Conservation (phyloP, 169 alveolate species). For the Hepatocystis sp. region DNA sequence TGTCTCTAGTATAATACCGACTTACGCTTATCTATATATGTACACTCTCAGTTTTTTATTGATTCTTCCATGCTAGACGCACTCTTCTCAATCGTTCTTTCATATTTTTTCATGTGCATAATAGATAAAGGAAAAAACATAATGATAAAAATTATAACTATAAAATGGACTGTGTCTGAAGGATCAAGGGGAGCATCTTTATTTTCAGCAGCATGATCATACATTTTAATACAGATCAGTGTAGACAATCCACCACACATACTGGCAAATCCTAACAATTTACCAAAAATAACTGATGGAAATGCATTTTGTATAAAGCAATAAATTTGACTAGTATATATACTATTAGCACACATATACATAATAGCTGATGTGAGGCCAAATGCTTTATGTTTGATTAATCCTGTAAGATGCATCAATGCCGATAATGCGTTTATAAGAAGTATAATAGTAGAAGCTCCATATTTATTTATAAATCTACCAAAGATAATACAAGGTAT, state of each 20-base stretch:
- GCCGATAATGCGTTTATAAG: conserved; percentile 76
- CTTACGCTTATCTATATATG: no score
- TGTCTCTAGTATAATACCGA: no score
- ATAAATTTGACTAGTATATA: conserved; percentile 80
- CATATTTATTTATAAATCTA: conserved; percentile 59
- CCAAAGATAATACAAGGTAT: conserved; percentile 72
- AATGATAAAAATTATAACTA: conserved; percentile 17
- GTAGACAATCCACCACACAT: conserved; percentile 81
- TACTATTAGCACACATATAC: conserved; percentile 77
- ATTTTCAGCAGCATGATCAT: conserved; percentile 16
- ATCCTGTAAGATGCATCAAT: conserved; percentile 75
- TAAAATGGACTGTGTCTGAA: conserved; percentile 3
- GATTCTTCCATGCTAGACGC: no score
- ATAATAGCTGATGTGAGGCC: conserved; percentile 76
- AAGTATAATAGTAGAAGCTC: conserved; percentile 63
- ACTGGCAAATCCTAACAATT: conserved; percentile 78
- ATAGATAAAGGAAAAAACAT: conserved; percentile 59
- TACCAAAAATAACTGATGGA: conserved; percentile 80
- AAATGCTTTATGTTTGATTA: conserved; percentile 35
- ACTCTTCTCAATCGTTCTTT: conserved; percentile 36
- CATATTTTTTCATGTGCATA: conserved; percentile 55
- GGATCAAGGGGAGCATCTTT: conserved; percentile 26
- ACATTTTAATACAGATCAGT: conserved; percentile 74
- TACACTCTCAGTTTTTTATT: no score
- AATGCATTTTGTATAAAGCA: conserved; percentile 77